Base-by-base conservation (phyloP, 2,329 filamentous ascomycete species). In the Colletotrichum scovillei region DNA sequence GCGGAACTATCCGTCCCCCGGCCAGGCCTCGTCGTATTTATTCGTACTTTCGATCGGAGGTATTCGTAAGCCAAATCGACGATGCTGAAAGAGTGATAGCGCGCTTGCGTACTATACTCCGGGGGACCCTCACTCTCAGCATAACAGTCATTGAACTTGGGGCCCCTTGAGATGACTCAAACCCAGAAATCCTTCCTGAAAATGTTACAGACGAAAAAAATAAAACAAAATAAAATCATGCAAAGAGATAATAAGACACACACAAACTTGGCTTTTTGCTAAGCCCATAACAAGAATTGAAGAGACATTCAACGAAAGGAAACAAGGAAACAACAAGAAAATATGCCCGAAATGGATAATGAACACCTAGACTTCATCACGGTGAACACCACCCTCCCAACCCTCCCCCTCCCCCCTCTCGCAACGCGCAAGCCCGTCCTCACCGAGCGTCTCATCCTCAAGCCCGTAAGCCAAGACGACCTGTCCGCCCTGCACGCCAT, bases 361-460 rank as follows among this genome's bases (percentile, higher is more conserved):
- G 49, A 59, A 24, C 76, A 76, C 11, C 70, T 75, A 4, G 71
- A 74, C 14, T 80, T 78, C 60, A 76, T 86, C 72, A 85, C 79
- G 56, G 83, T 90, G 72, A 86, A 84, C 78, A 88, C 88, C 26
- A 87, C 84, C 1, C 80, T 87, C 12, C 88, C 89, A 1, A 77
- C 79, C 14, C 67, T 72, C 3, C 86, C 86, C 0, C 78, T 87
- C 2, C 87, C 85, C 5, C 79, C 82, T 4, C 83, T 82, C 67
- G 69, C 76, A 16, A 79, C 81, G 26, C 83, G 88, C 7, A 67
- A 79, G 8, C 78, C 80, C 2, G 82, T 90, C 67, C 78, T 76
- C 62, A 92, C 91, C 3, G 80, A 86, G 63, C 87, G 91, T 7
- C 84, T 93, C 24, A 77, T 89, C 30, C 80, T 93, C 64, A 84